Percentiles rank a stretch among this genome's conserved stretches.
Conservation (phyloP, 768 basidiomycete genomes). For the Podaxis sp. region DNA sequence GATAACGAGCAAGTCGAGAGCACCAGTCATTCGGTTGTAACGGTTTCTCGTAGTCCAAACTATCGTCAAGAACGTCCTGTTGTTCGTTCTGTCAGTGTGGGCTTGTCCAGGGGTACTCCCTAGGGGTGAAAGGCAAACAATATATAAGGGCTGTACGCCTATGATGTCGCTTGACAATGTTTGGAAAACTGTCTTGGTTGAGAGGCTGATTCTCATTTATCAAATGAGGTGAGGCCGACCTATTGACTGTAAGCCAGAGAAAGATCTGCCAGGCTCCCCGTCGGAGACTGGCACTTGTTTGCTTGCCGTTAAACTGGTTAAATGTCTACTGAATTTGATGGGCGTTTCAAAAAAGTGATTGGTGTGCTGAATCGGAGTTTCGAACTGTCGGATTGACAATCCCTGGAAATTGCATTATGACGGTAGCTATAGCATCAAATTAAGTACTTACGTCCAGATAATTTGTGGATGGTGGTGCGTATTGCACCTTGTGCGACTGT, state of each 20-base stretch:
- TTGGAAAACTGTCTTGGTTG: neutral
- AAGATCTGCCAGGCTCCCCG: neutral
- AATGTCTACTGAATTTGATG: slow-evolving; percentile 2
- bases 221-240: slow-evolving; percentile 6
- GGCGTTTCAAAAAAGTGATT: slow-evolving; percentile 6
- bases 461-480: neutral
- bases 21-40: slow-evolving; percentile 28
- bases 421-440: slow-evolving; percentile 2
- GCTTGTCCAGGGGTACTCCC: neutral
- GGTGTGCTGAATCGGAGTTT: slow-evolving; percentile 7
- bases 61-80: neutral
- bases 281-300: neutral
- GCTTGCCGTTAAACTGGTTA: neutral
- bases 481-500: neutral
- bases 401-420: slow-evolving; percentile 1
- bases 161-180: neutral
- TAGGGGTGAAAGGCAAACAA: slow-evolving; percentile 3
- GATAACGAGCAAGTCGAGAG: slow-evolving; percentile 76
- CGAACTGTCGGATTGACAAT: neutral
- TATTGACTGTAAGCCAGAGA: neutral
- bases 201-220: neutral
- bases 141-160: neutral
- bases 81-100: slow-evolving; percentile 9
- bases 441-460: neutral
- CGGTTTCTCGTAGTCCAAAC: neutral